Evolutionary conservation across 805 yeast species (phyloP).

Genomic region (Groenewaldozyma tartarivorans): DNA sequence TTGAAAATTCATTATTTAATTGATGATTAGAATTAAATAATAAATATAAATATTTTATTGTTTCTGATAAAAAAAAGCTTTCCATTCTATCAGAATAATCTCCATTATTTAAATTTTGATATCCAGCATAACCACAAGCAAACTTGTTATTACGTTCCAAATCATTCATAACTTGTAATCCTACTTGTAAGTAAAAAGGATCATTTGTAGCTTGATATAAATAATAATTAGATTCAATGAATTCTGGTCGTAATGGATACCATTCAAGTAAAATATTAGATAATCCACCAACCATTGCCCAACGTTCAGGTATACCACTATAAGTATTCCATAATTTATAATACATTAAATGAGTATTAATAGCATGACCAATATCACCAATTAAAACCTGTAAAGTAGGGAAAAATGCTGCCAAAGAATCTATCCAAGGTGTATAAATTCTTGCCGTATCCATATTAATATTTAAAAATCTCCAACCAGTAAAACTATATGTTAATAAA

Average conservation of each 20-base stretch:
- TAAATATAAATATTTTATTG: slow-evolving; percentile 71
- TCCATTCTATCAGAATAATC: slow-evolving; percentile 76
- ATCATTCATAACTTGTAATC: slow-evolving; percentile 51
- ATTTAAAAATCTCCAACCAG: slow-evolving; percentile 46
- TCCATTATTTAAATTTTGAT: slow-evolving; percentile 57
- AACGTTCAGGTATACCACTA: slow-evolving; percentile 82
- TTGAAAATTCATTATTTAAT: slow-evolving; percentile 34
- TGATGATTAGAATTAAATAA: slow-evolving; percentile 62
- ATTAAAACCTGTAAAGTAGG: slow-evolving; percentile 74
- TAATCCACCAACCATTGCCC: slow-evolving; percentile 32
- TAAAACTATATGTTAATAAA: slow-evolving; percentile 39
- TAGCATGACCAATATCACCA: slow-evolving; percentile 65
- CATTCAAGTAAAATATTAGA: slow-evolving; percentile 53
- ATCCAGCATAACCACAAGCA: slow-evolving; percentile 75
- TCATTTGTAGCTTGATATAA: slow-evolving; percentile 77
- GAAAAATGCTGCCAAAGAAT: slow-evolving; percentile 79
- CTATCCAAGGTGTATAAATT: slow-evolving; percentile 60
- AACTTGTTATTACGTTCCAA: slow-evolving; percentile 44
- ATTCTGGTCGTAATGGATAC: slow-evolving; percentile 92
- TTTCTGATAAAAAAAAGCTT: slow-evolving; percentile 80
- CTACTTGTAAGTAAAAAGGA: slow-evolving; percentile 71
- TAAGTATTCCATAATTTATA: slow-evolving; percentile 72
- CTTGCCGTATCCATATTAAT: slow-evolving; percentile 46
- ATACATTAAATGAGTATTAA: slow-evolving; percentile 48
- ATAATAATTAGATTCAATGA: slow-evolving; percentile 79